These are phyloP conservation scores for Boletus pseudopeckii DNA, from an alignment of 768 basidiomycete species.

Conservation along the genomic window DNA sequence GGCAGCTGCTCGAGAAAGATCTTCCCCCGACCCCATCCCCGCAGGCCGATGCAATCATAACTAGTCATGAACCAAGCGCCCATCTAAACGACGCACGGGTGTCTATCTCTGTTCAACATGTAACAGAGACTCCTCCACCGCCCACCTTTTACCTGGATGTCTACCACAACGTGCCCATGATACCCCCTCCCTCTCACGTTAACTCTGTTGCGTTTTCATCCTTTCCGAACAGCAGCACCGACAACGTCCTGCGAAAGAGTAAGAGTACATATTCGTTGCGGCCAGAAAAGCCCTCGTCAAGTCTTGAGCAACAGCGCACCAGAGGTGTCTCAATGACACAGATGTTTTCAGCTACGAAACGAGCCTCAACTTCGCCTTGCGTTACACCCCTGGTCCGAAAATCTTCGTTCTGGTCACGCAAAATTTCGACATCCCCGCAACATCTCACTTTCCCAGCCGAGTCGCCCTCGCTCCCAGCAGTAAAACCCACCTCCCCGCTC, in stretches of 20 bases:
- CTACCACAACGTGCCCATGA: conserved; percentile 47
- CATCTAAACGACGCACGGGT: conserved; percentile 7
- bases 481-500: conserved; percentile 45
- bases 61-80: not conserved
- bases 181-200: conserved; percentile 43
- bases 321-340: conserved; percentile 61
- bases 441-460: conserved; percentile 29
- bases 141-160: conserved; percentile 58
- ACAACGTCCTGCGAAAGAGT: conserved; percentile 40
- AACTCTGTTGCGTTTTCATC: conserved; percentile 48
- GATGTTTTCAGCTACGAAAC: conserved; percentile 40
- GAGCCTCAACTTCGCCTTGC: conserved; percentile 36
- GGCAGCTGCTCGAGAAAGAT: conserved; percentile 39
- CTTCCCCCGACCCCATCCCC: conserved; percentile 44
- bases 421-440: conserved; percentile 36
- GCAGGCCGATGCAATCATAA: not conserved
- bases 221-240: conserved; percentile 5
- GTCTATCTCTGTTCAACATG: conserved; percentile 21
- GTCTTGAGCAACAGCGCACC: conserved; percentile 31
- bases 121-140: conserved; percentile 39
- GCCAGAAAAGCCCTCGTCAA: conserved; percentile 9
- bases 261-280: conserved; percentile 47
- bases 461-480: conserved; percentile 36
- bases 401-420: conserved; percentile 67
- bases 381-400: conserved; percentile 46